Base-by-base conservation (phyloP, 148 eudicot species). In the Nyssa sinensis region DNA sequence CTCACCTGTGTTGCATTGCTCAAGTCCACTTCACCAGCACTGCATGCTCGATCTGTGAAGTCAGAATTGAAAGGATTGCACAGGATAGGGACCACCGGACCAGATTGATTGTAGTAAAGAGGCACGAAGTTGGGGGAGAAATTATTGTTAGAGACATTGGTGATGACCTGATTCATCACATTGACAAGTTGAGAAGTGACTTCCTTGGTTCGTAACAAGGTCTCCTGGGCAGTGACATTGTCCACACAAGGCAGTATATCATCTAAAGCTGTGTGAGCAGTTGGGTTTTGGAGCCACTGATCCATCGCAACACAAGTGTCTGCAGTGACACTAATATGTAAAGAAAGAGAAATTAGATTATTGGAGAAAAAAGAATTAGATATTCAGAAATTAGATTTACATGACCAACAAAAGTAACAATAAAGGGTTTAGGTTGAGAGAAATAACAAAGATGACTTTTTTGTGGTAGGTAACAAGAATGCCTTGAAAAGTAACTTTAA, bases 181-280 rank as follows among this genome's bases (percentile, higher is more conserved):
- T 85, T 77, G 32, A 88, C 95, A 13, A 94, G 84, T 68, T 94
- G 91, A 65, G 96, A 84, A 23, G 92, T 86, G 53, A 90, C 96
- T 75, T 92, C 96, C 79, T 90, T 92, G 90, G 88, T 94, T 28
- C 79, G 75, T 51, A 73, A 64, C 75, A 92, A 77, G 68, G 96
- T 90, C 64, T 94, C 93, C 75, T 90, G 91, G 25, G 98, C 86
- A 9, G 97, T 90, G 35, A 87, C 80, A 23, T 90, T 90, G 79
- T 92, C 97, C 21, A 94, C 91, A 64, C 98, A 94, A 13, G 98
- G 98, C 63, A 94, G 82, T 47, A 94, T 78, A 69, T 94, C 93
- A 37, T 94, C 98, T 47, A 94, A 79, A 69, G 98, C 93, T 53
- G 98, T 92, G 61, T 87, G 90, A 34, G 97, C 87, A 32, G 88